phyloP scores from a whole-genome alignment of 257 asterid genomes.

The Solanum appendiculatum region DNA sequence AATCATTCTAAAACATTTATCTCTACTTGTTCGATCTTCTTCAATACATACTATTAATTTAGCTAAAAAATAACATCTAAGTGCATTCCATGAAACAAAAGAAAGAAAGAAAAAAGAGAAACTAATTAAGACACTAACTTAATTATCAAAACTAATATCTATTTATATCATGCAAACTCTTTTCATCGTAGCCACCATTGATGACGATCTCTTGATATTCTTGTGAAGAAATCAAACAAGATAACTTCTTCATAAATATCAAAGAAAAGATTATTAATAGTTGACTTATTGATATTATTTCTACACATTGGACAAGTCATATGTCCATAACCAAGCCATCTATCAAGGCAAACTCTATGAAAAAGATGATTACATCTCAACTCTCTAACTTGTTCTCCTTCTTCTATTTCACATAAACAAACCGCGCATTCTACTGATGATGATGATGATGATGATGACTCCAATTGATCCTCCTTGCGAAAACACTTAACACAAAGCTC shows the following conservation, averaged over 20 bases:
- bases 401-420: background rate
- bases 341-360: background rate
- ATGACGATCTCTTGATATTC: background rate
- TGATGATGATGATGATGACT: background rate
- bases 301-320: background rate
- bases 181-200: background rate
- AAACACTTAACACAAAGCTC: background rate
- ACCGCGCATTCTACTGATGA: background rate
- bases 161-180: background rate
- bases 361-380: background rate
- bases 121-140: background rate
- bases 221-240: background rate
- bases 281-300: background rate
- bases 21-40: background rate
- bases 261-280: background rate
- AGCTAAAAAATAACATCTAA: background rate
- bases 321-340: background rate
- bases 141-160: background rate
- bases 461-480: background rate
- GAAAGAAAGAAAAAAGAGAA: too few relatives aligned
- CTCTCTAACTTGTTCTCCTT: background rate
- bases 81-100: too few relatives aligned
- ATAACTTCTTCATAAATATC: background rate
- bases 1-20: rapidly evolving
- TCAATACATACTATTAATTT: background rate